These are phyloP conservation scores for Nidula niveotomentosa DNA, from an alignment of 1,284 basidiomycete genomes.

Conservation along the genomic window DNA sequence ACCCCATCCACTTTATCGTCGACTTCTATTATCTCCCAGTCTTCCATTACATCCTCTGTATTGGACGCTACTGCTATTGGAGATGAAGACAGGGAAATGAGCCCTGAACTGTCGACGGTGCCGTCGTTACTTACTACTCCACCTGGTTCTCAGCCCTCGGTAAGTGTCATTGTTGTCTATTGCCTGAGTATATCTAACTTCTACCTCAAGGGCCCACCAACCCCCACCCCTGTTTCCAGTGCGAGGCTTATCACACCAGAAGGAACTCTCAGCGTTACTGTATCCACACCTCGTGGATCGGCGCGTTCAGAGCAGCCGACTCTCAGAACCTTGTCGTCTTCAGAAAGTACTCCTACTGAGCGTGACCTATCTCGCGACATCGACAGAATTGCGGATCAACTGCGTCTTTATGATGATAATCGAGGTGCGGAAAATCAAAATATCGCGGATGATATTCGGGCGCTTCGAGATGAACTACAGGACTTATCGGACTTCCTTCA, in stretches of 20 bases:
- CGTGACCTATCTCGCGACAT: slow-evolving; percentile 63
- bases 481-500: slow-evolving; percentile 52
- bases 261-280: slow-evolving; percentile 53
- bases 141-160: slow-evolving; percentile 28
- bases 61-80: slow-evolving; percentile 30
- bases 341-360: slow-evolving; percentile 31
- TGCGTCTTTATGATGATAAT: slow-evolving; percentile 59
- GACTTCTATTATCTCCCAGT: slow-evolving; percentile 29
- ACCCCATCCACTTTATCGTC: slow-evolving; percentile 29
- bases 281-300: slow-evolving; percentile 63
- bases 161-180: slow-evolving; percentile 21
- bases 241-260: slow-evolving; percentile 30
- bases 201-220: slow-evolving; percentile 5
- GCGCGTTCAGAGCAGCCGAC: slow-evolving; percentile 55
- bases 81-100: slow-evolving; percentile 12
- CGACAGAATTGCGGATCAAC: slow-evolving; percentile 60
- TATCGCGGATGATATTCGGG: slow-evolving; percentile 57
- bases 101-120: slow-evolving; percentile 37
- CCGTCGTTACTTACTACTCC: slow-evolving; percentile 54
- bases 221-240: slow-evolving; percentile 2
- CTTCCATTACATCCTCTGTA: slow-evolving; percentile 33
- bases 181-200: slow-evolving; percentile 5
- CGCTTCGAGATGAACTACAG: slow-evolving; percentile 61
- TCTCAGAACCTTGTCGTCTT: slow-evolving; percentile 49
- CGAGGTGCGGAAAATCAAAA: slow-evolving; percentile 62